These are phyloP conservation scores for Austroboletus niveus DNA, from an alignment of 1,284 basidiomycete genomes.

Conservation along the genomic window DNA sequence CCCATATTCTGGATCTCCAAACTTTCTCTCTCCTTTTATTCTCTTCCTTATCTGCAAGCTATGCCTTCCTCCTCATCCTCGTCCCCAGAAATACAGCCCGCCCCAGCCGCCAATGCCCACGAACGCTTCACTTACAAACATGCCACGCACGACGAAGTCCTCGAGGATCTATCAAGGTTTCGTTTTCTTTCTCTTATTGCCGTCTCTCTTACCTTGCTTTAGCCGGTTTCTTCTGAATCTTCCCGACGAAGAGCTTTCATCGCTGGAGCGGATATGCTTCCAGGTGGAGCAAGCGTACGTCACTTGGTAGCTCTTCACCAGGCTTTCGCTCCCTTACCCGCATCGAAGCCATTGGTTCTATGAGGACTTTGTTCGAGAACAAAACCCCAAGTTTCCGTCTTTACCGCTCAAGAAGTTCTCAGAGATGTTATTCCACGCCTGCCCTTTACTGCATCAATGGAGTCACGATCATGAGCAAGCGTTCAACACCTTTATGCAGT, in stretches of 20 bases:
- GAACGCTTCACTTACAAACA: constrained; percentile 60
- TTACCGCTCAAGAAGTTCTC: constrained; percentile 92
- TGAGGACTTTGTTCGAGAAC: constrained; percentile 95
- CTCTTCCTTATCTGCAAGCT: constrained; percentile 18
- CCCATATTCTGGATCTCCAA: constrained; percentile 38
- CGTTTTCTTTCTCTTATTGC: constrained; percentile 2
- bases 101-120: constrained; percentile 43
- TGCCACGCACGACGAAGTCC: constrained; percentile 72
- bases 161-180: constrained; percentile 88
- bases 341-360: constrained; percentile 94
- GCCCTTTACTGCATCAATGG: constrained; percentile 79
- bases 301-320: constrained; percentile 10
- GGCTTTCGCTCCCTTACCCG: constrained; percentile 11
- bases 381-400: constrained; percentile 86
- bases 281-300: constrained; percentile 98
- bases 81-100: constrained; percentile 66
- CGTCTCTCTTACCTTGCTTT: constrained; percentile 12
- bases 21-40: constrained; percentile 39
- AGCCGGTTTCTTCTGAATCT: constrained; percentile 97
- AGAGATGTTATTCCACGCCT: constrained; percentile 85
- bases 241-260: constrained; percentile 89
- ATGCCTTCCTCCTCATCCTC: constrained; percentile 65
- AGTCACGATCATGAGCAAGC: constrained; percentile 77
- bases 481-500: constrained; percentile 85
- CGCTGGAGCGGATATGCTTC: constrained; percentile 94